A percentile compares a stretch with the other conserved stretches of the same genome.
phyloP scores from a whole-genome alignment of 2,329 filamentous ascomycete genomes.

The Nothophaeocryptopus gaeumannii region DNA sequence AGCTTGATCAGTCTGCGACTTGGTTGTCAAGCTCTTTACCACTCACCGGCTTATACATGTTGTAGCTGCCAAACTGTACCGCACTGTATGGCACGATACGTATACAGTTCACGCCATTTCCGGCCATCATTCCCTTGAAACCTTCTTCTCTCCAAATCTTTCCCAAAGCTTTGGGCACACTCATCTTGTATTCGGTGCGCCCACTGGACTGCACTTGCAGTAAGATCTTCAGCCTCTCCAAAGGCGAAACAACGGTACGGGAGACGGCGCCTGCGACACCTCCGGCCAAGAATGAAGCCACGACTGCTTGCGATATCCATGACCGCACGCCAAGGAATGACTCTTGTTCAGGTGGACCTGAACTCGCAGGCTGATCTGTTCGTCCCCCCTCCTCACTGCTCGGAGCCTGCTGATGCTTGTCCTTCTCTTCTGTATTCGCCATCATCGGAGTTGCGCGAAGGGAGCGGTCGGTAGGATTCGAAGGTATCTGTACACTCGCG shows the following conservation, averaged over 20 bases:
- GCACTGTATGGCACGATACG: conserved; percentile 97
- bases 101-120: conserved; percentile 97
- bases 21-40: background rate
- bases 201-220: conserved; percentile 92
- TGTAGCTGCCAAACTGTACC: conserved; percentile 97
- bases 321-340: conserved; percentile 6
- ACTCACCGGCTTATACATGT: conserved; percentile 87
- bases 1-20: too few relatives aligned
- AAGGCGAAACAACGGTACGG: conserved; percentile 90
- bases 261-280: conserved; percentile 96
- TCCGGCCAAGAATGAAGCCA: conserved; percentile 90
- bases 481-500: too few relatives aligned
- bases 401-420: too few relatives aligned
- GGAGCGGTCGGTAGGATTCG: too few relatives aligned
- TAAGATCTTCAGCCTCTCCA: conserved; percentile 96
- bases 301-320: conserved; percentile 72
- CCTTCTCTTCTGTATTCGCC: too few relatives aligned
- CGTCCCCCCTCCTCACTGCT: too few relatives aligned
- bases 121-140: conserved; percentile 95
- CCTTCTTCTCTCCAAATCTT: conserved; percentile 99
- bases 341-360: background rate
- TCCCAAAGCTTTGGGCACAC: conserved; percentile 77
- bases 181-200: conserved; percentile 88
- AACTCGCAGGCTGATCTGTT: too few relatives aligned
- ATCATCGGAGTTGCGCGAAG: too few relatives aligned